A percentile compares a stretch with the other conserved stretches of the same genome.
Conservation (phyloP, 768 basidiomycete genomes). For the Lactifluus subvellereus region DNA sequence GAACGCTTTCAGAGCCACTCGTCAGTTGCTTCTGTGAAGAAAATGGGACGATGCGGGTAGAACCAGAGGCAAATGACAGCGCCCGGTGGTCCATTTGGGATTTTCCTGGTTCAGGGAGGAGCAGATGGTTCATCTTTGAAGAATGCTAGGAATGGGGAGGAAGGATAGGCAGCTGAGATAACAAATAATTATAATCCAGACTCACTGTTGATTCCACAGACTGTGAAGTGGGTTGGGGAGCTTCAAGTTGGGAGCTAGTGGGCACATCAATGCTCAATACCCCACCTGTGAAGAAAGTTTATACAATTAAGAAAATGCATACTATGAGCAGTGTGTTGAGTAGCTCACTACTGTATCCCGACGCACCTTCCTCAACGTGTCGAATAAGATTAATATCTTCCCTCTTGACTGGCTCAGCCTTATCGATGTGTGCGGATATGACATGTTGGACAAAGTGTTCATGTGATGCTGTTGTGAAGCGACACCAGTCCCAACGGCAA, state of each 20-base stretch:
- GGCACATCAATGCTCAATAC: background rate
- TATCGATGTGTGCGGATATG: constrained; percentile 12
- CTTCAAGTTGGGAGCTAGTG: background rate
- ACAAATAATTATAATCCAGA: too few species aligned
- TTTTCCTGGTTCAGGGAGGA: background rate
- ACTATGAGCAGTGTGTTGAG: background rate
- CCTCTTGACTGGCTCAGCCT: constrained; percentile 16
- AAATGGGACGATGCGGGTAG: background rate
- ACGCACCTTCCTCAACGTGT: constrained; percentile 12
- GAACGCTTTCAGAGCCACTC: background rate
- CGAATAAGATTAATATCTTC: constrained; percentile 15
- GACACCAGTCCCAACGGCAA: constrained; percentile 23
- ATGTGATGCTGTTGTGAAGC: constrained; percentile 12
- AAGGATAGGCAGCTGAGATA: background rate
- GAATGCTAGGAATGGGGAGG: background rate
- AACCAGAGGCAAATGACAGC: constrained; percentile 4
- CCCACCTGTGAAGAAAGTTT: background rate
- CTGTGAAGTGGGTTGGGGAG: background rate
- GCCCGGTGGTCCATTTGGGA: background rate
- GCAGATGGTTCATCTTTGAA: background rate
- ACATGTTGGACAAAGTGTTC: constrained; percentile 17
- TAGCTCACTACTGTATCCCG: background rate
- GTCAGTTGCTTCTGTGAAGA: background rate
- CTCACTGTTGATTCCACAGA: background rate
- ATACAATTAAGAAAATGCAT: background rate